phyloP scores from a whole-genome alignment of 352 stramenopile genomes.

The Globisporangium mamillatum region DNA sequence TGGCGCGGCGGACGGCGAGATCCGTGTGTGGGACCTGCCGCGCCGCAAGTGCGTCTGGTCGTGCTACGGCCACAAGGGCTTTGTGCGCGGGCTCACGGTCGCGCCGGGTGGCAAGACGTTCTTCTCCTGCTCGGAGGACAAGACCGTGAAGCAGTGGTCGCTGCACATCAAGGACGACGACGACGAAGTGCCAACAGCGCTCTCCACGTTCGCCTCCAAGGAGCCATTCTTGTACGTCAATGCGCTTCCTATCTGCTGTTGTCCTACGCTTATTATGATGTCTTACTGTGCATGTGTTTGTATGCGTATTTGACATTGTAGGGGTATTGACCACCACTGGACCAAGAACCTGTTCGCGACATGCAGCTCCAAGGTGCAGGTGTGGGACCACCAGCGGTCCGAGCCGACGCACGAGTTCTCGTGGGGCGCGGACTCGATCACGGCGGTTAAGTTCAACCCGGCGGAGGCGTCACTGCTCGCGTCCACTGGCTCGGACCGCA shows the following conservation, averaged over 20 bases:
- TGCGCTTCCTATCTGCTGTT: background rate
- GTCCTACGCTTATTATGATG: background rate
- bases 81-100: constrained; percentile 91
- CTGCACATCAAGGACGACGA: constrained; percentile 68
- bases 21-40: constrained; percentile 98
- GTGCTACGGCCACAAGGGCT: constrained; percentile 91
- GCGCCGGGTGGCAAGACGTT: constrained; percentile 82
- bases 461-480: constrained; percentile 94
- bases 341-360: constrained; percentile 90
- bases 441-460: constrained; percentile 94
- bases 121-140: constrained; percentile 95
- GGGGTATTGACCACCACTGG: constrained; percentile 98
- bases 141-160: constrained; percentile 93
- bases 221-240: constrained; percentile 73
- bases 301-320: constrained; percentile 49
- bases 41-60: constrained; percentile 92
- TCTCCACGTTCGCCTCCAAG: constrained; percentile 81
- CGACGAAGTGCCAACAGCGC: constrained; percentile 62
- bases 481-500: constrained; percentile 92
- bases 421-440: constrained; percentile 96
- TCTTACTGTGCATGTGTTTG: constrained; percentile 3
- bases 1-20: constrained; percentile 91
- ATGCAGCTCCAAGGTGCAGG: constrained; percentile 91
- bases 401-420: constrained; percentile 92
- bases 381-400: constrained; percentile 94